A percentile compares a stretch with the other conserved stretches of the same genome.
Evolutionary conservation across 202 grass and related monocot genomes (phyloP).

Genomic region (Digitaria exilis): DNA sequence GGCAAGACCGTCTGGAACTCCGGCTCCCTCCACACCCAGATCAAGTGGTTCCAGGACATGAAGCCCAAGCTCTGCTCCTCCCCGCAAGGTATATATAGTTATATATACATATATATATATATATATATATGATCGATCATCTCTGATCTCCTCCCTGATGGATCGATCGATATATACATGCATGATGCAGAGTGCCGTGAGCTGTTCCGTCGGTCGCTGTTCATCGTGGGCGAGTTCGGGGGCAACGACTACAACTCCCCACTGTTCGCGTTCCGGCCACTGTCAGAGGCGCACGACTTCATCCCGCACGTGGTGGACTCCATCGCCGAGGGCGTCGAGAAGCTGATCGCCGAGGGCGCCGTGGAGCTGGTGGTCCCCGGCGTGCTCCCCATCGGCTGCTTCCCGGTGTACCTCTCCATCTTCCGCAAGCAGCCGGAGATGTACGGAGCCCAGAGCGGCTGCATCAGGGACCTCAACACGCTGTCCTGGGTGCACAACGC

Average conservation of each 20-base stretch:
- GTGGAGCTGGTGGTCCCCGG: slow-evolving; percentile 75
- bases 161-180: too few species aligned
- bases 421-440: slow-evolving; percentile 45
- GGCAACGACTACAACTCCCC: slow-evolving; percentile 85
- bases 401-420: slow-evolving; percentile 64
- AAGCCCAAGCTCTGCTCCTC: slow-evolving; percentile 66
- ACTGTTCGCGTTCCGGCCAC: slow-evolving; percentile 55
- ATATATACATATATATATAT: too few species aligned
- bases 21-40: slow-evolving; percentile 69
- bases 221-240: slow-evolving; percentile 77
- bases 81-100: too few species aligned
- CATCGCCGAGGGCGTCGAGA: slow-evolving; percentile 57
- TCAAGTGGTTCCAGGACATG: slow-evolving; percentile 70
- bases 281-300: slow-evolving; percentile 54
- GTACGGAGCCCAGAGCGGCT: slow-evolving; percentile 55
- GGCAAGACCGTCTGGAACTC: slow-evolving; percentile 61
- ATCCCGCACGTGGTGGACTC: slow-evolving; percentile 59
- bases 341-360: slow-evolving; percentile 64
- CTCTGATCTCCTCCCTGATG: too few species aligned
- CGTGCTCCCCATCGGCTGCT: slow-evolving; percentile 68
- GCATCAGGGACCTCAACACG: slow-evolving; percentile 68
- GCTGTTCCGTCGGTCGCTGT: slow-evolving; percentile 65
- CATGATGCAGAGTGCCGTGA: slow-evolving; percentile 62
- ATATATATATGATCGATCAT: too few species aligned
- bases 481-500: slow-evolving; percentile 69